These are phyloP conservation scores for Scopulariopsis brevicaulis DNA, from an alignment of 2,329 filamentous ascomycete species.

Conservation along the genomic window DNA sequence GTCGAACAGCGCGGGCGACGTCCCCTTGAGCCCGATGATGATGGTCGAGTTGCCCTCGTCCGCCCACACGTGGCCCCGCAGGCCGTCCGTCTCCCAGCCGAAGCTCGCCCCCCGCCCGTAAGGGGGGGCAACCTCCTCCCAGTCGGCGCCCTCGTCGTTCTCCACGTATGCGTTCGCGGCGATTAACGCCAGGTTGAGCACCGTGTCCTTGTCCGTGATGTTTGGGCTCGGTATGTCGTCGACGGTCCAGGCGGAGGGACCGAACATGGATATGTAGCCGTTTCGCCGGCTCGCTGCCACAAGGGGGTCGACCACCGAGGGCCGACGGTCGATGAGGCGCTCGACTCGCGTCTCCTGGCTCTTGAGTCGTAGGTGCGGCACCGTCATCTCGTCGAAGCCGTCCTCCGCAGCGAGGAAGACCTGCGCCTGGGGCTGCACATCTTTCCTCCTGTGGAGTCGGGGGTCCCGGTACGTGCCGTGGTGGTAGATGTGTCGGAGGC, in stretches of 20 bases:
- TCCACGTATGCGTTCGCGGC: constrained; percentile 81
- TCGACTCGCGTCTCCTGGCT: constrained; percentile 63
- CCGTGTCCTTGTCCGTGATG: constrained; percentile 71
- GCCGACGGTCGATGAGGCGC: constrained; percentile 67
- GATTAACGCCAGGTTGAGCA: constrained; percentile 79
- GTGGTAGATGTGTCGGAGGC: constrained; percentile 82
- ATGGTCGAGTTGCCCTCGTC: constrained; percentile 79
- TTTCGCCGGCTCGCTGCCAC: constrained; percentile 60
- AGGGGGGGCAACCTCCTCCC: constrained; percentile 66
- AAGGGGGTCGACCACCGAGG: constrained; percentile 66
- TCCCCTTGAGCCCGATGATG: constrained; percentile 88
- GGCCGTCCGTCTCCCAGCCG: constrained; percentile 82
- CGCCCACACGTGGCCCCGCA: constrained; percentile 85
- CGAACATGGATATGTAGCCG: constrained; percentile 56
- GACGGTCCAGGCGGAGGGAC: constrained; percentile 68
- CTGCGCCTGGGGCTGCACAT: constrained; percentile 45
- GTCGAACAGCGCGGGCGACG: constrained; percentile 81
- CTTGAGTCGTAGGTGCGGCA: constrained; percentile 44
- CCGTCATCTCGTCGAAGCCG: constrained; percentile 35
- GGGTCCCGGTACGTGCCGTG: constrained; percentile 77
- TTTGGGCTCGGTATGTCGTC: constrained; percentile 73
- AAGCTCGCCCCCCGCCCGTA: constrained; percentile 86
- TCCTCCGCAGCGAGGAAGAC: constrained; percentile 55
- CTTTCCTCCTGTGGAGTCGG: constrained; percentile 61
- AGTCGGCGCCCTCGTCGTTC: constrained; percentile 59